Percentiles rank a stretch among this genome's conserved stretches.
phyloP scores from a whole-genome alignment of 148 eudicot genomes.

The Beta vulgaris region DNA sequence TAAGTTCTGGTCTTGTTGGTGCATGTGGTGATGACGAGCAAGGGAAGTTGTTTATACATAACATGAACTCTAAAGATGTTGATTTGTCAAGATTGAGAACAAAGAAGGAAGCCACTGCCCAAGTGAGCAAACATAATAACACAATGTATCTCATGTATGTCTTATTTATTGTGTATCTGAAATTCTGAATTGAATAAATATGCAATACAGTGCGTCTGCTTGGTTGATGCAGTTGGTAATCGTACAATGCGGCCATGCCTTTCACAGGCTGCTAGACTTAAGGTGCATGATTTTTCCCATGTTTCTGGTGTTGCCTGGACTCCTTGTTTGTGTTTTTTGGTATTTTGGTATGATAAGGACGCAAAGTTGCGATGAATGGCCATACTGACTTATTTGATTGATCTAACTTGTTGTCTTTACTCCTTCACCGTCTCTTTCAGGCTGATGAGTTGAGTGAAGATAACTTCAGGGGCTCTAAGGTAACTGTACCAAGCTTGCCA shows the following conservation, averaged over 20 bases:
- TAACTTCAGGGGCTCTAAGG: conserved; percentile 91
- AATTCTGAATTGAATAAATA: not conserved
- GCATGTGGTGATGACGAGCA: conserved; percentile 89
- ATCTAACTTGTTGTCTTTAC: conserved; percentile 3
- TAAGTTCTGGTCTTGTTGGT: conserved; percentile 77
- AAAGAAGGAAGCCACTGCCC: conserved; percentile 69
- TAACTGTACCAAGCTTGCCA: conserved; percentile 16
- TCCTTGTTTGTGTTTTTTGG: not conserved
- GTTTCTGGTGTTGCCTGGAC: not conserved
- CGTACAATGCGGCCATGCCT: conserved; percentile 98
- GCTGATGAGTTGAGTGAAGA: conserved; percentile 67
- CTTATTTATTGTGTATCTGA: not conserved
- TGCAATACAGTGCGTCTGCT: conserved; percentile 79
- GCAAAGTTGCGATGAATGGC: not conserved
- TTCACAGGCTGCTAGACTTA: conserved; percentile 73
- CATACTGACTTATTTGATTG: conserved; percentile 1
- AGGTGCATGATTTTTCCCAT: conserved; percentile 45
- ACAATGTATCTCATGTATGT: not conserved
- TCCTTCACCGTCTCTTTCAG: conserved; percentile 35
- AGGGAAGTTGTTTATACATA: conserved; percentile 58
- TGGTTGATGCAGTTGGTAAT: conserved; percentile 84
- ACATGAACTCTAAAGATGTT: conserved; percentile 61
- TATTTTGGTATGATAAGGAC: not conserved
- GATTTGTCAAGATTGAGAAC: conserved; percentile 66
- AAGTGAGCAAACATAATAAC: conserved; percentile 43